Evolutionary conservation across 1,139 yeast genomes (phyloP), one percentile per base, ranked within the genome.

Genomic region (Kurtzmaniella quercitrusa): DNA sequence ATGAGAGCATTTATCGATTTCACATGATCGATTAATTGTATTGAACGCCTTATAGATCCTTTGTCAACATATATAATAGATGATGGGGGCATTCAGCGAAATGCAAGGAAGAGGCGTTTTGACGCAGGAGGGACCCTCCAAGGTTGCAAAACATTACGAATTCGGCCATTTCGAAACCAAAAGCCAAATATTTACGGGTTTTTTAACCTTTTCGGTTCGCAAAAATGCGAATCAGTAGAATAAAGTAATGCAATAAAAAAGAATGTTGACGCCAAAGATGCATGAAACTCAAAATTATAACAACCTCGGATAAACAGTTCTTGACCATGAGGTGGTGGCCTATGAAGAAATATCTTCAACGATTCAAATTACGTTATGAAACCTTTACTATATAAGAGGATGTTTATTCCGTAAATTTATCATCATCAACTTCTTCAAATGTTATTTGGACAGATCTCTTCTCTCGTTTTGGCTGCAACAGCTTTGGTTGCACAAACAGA

Each of bases 401-500:
- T n/a, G n/a, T n/a, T n/a, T n/a, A n/a, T n/a, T n/a, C n/a, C n/a
- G n/a, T n/a, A n/a, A n/a, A n/a, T n/a, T n/a, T n/a, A 17, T 33
- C 21, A 16, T 19, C 19, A 33, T 33, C 21, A 15, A 33, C 15
- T 4, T 16, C 11, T 6, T 17, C 18, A 15, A 33, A 33, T 33
- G 36, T 33, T 33, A 33, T 33, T 15, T 18, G 21, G 21, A 14
- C 23, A 19, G 14, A n/a, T 38, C 33, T 17, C 42, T 23, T 17
- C 42, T 6, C 12, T 42, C 9, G 26, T 35, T 39, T 12, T 28
- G 15, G 18, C 19, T 21, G 36, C 38, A 6, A 33, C 36, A 6
- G 35, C 23, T 5, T 34, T 42, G 9, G 16, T 39, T 18, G 38
- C 26, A 11, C 38, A 38, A 26, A 36, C 34, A 9, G 32, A 32